Evolutionary conservation across 106 monocot genomes (phyloP).

Genomic region (Phalaenopsis equestris): DNA sequence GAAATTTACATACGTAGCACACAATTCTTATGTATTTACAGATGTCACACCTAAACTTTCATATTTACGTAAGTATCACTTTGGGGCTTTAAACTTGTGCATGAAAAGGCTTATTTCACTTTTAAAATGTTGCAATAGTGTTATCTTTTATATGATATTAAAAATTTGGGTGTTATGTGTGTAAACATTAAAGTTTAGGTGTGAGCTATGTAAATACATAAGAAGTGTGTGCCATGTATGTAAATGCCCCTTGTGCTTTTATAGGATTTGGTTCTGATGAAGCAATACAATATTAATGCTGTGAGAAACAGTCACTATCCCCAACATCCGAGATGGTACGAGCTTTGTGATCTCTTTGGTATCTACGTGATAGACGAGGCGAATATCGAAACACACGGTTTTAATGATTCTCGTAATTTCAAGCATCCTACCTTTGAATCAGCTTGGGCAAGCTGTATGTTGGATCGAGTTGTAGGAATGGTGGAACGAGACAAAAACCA

Average conservation of each 20-base stretch:
- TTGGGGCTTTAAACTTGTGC: too few species aligned
- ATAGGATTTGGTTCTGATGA: constrained; percentile 97
- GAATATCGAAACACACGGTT: constrained; percentile 98
- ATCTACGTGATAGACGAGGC: constrained; percentile 96
- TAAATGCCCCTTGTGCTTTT: not conserved
- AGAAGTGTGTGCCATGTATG: too few species aligned
- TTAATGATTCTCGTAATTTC: constrained; percentile 49
- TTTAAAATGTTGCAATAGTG: too few species aligned
- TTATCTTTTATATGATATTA: too few species aligned
- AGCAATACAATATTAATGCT: constrained; percentile 91
- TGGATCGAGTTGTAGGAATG: constrained; percentile 92
- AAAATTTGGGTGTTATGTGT: too few species aligned
- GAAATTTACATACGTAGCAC: too few species aligned
- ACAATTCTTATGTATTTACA: too few species aligned
- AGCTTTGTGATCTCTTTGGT: constrained; percentile 94
- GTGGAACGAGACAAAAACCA: constrained; percentile 98
- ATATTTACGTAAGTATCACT: too few species aligned
- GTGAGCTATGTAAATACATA: too few species aligned
- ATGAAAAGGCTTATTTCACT: too few species aligned
- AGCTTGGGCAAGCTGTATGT: constrained; percentile 74
- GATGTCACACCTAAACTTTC: too few species aligned
- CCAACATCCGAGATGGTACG: constrained; percentile 96
- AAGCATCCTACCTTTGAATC: constrained; percentile 86
- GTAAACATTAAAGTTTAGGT: too few species aligned
- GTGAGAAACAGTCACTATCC: constrained; percentile 99